Percentiles rank a stretch among this genome's conserved stretches.
Conservation (phyloP, 805 yeast species). For the Zygotorulaspora florentina region DNA sequence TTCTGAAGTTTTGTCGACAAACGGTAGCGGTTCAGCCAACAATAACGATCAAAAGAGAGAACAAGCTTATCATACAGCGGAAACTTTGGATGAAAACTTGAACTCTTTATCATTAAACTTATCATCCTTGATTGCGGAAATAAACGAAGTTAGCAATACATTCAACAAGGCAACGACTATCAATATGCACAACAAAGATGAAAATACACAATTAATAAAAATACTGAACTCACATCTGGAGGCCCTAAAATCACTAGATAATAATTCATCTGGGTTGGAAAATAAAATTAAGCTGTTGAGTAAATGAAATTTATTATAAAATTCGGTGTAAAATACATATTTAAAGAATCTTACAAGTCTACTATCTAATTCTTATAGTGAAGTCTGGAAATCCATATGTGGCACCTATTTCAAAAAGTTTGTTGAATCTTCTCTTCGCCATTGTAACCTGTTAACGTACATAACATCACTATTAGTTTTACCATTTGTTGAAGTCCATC, state of each 20-base stretch:
- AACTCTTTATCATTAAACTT: slow-evolving; percentile 74
- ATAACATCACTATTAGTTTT: slow-evolving; percentile 49
- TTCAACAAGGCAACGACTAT: slow-evolving; percentile 57
- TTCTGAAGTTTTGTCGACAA: slow-evolving; percentile 36
- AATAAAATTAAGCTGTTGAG: slow-evolving; percentile 48
- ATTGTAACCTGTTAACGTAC: slow-evolving; percentile 45
- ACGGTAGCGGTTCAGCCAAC: slow-evolving; percentile 24
- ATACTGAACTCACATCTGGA: slow-evolving; percentile 85
- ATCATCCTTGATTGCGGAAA: slow-evolving; percentile 70
- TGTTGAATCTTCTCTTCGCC: slow-evolving; percentile 29
- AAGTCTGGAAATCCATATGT: neutral
- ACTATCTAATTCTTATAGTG: no score
- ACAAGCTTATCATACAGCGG: slow-evolving; percentile 84
- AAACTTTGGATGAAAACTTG: slow-evolving; percentile 73
- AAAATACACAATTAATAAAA: slow-evolving; percentile 63
- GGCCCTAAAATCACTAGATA: slow-evolving; percentile 82
- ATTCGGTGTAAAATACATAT: neutral
- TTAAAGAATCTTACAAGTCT: neutral
- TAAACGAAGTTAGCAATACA: slow-evolving; percentile 76
- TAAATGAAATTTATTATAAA: slow-evolving; percentile 10
- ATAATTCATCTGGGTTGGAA: slow-evolving; percentile 62
- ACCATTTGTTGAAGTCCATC: slow-evolving; percentile 50
- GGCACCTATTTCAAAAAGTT: neutral
- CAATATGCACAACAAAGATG: slow-evolving; percentile 35
- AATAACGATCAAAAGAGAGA: slow-evolving; percentile 78